Base-by-base conservation (phyloP, 345 rosid species). In the Fremontodendron californicum region DNA sequence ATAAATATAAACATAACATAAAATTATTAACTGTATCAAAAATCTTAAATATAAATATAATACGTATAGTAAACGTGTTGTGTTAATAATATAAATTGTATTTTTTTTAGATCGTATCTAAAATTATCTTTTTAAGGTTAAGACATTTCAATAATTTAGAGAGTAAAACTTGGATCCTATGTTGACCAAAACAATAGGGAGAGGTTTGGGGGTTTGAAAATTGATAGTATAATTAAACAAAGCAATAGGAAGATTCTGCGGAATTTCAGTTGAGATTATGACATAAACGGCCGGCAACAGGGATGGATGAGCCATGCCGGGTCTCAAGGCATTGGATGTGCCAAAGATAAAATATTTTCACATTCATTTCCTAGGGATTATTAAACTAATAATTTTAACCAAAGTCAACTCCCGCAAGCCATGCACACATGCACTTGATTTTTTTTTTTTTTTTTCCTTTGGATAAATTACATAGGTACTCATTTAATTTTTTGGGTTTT, bases 301-400 rank as follows among this genome's bases (percentile, higher is more conserved):
- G 55, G 67, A 60, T 35, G 79, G 68, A 54, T 16, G 25, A 25
- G 73, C 25, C 51, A 49, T 46, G 64, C 80, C 85, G 82, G 80
- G 82, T 78, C 82, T 72, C 40, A 63, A 77, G 81, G 85, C 78
- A 73, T 62, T 40, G 45, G 76, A 60, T 69, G 31, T 70, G 52
- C 46, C 48, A 27, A 54, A 29, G 8, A 39, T 12, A 0, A 19
- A 19, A 25, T 52, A n/a, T 52, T 2, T 51, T 15, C 51, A 8
- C 42, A 27, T 6, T 2, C 18, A 12, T 7, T 15, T 13, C 64
- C 64, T 11, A 29, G 39, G 40, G 66, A 61, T 61, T 7, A 25
- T 6, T 31, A 61, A 61, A 61, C 12, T 31, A 6, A 6, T 0
- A 7, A 29, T 27, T 31, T 31, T 13, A n/a, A n/a, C 19, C 19